phyloP scores from a whole-genome alignment of 768 basidiomycete species.

The Ramaria sp. region DNA sequence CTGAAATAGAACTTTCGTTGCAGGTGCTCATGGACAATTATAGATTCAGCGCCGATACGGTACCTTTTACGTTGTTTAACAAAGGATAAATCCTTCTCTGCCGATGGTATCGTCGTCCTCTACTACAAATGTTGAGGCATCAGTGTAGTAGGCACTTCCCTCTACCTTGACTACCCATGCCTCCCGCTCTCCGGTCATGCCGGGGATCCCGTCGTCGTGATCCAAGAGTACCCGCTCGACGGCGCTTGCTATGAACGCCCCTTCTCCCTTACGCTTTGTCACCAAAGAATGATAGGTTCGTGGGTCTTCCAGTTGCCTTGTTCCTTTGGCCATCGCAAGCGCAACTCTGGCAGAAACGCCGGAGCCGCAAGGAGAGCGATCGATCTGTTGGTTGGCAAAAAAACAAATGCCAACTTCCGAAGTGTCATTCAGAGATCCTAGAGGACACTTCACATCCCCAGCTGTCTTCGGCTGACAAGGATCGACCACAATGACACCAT shows the following conservation, averaged over 20 bases:
- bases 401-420: slow-evolving; percentile 18
- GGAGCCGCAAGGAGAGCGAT: slow-evolving; percentile 29
- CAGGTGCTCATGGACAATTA: too few relatives aligned
- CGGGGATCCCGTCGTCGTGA: not conserved
- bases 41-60: too few relatives aligned
- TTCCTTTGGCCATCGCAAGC: slow-evolving; percentile 23
- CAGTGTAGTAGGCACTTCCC: slow-evolving; percentile 9
- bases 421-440: not conserved
- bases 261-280: slow-evolving; percentile 13
- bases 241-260: slow-evolving; percentile 3
- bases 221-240: not conserved
- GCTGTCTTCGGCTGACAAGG: not conserved
- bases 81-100: slow-evolving; percentile 2
- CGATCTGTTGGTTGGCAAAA: slow-evolving; percentile 29
- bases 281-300: slow-evolving; percentile 26
- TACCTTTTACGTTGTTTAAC: too few relatives aligned
- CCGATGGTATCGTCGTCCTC: slow-evolving; percentile 3
- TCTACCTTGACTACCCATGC: slow-evolving; percentile 4
- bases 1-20: too few relatives aligned
- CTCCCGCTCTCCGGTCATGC: not conserved
- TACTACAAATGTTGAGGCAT: slow-evolving; percentile 1
- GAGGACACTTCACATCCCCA: not conserved
- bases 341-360: slow-evolving; percentile 29
- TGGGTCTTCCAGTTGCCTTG: slow-evolving; percentile 19
- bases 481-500: slow-evolving; percentile 29